Conservation (phyloP, 805 yeast species). For the Yarrowia keelungensis region DNA sequence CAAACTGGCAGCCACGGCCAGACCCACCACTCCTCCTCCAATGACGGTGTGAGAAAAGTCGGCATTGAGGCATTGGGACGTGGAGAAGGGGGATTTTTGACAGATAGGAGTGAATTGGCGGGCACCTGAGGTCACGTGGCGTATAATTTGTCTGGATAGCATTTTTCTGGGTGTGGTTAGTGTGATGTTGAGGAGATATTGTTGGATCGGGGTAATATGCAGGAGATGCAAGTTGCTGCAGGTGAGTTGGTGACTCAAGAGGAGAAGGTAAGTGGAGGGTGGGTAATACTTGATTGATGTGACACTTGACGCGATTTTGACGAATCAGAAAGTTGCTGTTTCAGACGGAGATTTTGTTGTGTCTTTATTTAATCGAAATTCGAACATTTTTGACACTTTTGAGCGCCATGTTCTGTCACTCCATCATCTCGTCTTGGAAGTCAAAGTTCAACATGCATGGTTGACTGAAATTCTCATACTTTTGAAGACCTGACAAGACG, state of each 20-base stretch:
- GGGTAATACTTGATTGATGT: no score
- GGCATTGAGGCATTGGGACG: constrained; percentile 31
- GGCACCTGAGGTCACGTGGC: neutral
- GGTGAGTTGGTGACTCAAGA: no score
- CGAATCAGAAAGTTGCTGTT: no score
- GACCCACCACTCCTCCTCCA: constrained; percentile 87
- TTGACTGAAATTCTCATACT: constrained; percentile 4
- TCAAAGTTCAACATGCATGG: constrained; percentile 12
- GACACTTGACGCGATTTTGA: no score
- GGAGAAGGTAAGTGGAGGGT: neutral
- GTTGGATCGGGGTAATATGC: neutral
- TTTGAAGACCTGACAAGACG: neutral
- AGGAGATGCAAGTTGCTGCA: neutral
- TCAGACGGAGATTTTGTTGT: no score
- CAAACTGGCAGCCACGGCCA: constrained; percentile 78
- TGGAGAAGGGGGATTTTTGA: neutral
- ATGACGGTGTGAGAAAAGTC: constrained; percentile 76
- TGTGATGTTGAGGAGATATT: no score
- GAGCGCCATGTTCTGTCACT: no score
- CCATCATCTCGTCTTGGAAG: no score
- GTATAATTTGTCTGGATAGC: neutral
- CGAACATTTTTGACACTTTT: no score
- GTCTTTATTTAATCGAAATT: no score
- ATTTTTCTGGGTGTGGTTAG: neutral
- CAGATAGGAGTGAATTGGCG: no score